Conservation (phyloP, 2,329 filamentous ascomycete species). For the Tympanopsis confertula region DNA sequence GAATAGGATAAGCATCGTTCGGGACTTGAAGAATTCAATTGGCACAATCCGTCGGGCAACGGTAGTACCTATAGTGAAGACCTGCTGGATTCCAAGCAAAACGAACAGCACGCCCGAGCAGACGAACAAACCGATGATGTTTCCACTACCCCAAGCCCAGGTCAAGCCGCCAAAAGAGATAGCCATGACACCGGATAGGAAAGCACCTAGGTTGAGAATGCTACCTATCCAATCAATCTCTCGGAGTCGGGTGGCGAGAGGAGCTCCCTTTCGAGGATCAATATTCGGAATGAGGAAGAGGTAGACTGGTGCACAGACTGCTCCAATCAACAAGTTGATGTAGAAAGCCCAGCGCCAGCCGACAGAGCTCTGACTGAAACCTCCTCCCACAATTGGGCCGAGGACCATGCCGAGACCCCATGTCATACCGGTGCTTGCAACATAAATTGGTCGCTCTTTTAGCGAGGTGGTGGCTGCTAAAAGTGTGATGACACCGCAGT, state of each 20-base stretch:
- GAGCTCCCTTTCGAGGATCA: slow-evolving; percentile 5
- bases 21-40: slow-evolving; percentile 21
- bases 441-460: not conserved
- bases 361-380: not conserved
- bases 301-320: slow-evolving; percentile 25
- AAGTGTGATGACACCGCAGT: slow-evolving; percentile 21
- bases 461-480: not conserved
- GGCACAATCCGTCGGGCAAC: slow-evolving; percentile 30
- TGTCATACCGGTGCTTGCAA: not conserved
- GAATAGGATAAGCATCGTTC: slow-evolving; percentile 27
- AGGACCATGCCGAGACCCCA: not conserved
- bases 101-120: slow-evolving; percentile 29
- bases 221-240: slow-evolving; percentile 33
- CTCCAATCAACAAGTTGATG: slow-evolving; percentile 34
- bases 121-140: slow-evolving; percentile 32
- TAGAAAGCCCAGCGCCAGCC: slow-evolving; percentile 25
- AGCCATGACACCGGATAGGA: slow-evolving; percentile 29
- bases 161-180: slow-evolving; percentile 36
- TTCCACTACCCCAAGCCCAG: slow-evolving; percentile 32
- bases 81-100: slow-evolving; percentile 33
- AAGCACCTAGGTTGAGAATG: slow-evolving; percentile 26
- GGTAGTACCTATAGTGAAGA: slow-evolving; percentile 29
- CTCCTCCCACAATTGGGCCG: not conserved
- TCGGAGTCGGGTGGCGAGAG: slow-evolving; percentile 6
- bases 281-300: slow-evolving; percentile 27